These are phyloP conservation scores for Dioszegia aurantiaca DNA, from an alignment of 768 basidiomycete genomes.

Conservation along the genomic window DNA sequence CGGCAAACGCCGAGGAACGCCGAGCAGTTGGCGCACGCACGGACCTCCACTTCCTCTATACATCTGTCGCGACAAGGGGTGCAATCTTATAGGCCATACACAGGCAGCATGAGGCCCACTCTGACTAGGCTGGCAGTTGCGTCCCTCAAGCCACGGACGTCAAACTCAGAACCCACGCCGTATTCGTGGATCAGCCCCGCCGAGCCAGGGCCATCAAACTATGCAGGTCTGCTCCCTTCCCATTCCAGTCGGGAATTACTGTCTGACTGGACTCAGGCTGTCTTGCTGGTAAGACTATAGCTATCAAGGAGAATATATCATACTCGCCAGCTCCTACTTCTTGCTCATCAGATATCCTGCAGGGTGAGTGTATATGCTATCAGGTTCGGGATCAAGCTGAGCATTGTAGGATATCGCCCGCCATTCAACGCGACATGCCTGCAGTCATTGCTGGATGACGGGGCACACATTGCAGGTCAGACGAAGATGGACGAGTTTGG, in stretches of 20 bases:
- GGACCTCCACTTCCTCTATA: conserved; percentile 8
- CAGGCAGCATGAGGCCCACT: conserved; percentile 14
- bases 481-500: conserved; percentile 98
- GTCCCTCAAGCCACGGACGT: conserved; percentile 11
- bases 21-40: conserved; percentile 15
- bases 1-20: conserved; percentile 19
- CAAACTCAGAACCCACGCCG: conserved; percentile 21
- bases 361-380: conserved; percentile 54
- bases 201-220: conserved; percentile 17
- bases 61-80: not conserved
- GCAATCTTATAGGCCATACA: not conserved
- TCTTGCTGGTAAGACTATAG: conserved; percentile 54
- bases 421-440: conserved; percentile 89
- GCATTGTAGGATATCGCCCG: conserved; percentile 63
- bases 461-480: conserved; percentile 77
- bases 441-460: conserved; percentile 59
- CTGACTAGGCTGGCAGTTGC: conserved; percentile 7
- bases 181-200: conserved; percentile 36
- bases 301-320: conserved; percentile 84
- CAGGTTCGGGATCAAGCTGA: conserved; percentile 1
- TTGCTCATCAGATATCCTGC: conserved; percentile 74
- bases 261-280: conserved; percentile 17
- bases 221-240: conserved; percentile 6
- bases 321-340: conserved; percentile 66
- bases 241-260: not conserved